Base-by-base conservation (phyloP, 441 rosid genomes). In the Eruca vesicaria region DNA sequence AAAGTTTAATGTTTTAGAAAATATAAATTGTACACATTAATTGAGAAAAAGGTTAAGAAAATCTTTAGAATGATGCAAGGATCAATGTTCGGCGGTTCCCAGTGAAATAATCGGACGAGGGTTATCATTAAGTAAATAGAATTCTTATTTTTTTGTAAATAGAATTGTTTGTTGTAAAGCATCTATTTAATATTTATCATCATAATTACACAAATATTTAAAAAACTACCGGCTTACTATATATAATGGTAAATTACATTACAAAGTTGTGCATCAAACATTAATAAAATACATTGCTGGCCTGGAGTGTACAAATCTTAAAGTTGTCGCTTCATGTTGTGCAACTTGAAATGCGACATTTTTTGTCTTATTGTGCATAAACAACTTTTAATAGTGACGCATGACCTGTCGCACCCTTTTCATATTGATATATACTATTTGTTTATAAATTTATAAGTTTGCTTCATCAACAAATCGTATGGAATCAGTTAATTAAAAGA, bases 301-400 rank as follows among this genome's bases (percentile, higher is more conserved):
- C 70, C 6, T 53, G 41, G 58, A 32, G 21, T 69, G 71, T 63
- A 57, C 62, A 70, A 70, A 70, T 70, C 75, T 76, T 76, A 70
- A 64, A 70, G 67, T 43, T 64, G 75, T 64, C 62, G 75, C 80
- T 45, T 70, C 80, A 21, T 76, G 71, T 55, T 63, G 36, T 69
- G 79, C 75, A 61, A 58, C 60, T 43, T 76, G 8, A 71, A 64
- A 63, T 69, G 65, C 32, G 74, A 69, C 74, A 69, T 7, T 21
- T 63, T 56, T 56, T 69, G 71, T 70, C 72, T 45, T 58, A 56
- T 23, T 70, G 43, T 18, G 43, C 38, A n/a, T 57, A 12, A 43
- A 45, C 41, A 19, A 41, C 32, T n/a, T 56, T 18, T 15, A 63
- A 32, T 56, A 57, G 67, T 65, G 80, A 76, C 75, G 66, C 56